Evolutionary conservation across 441 rosid genomes (phyloP).

Genomic region (Theobroma grandiflorum): DNA sequence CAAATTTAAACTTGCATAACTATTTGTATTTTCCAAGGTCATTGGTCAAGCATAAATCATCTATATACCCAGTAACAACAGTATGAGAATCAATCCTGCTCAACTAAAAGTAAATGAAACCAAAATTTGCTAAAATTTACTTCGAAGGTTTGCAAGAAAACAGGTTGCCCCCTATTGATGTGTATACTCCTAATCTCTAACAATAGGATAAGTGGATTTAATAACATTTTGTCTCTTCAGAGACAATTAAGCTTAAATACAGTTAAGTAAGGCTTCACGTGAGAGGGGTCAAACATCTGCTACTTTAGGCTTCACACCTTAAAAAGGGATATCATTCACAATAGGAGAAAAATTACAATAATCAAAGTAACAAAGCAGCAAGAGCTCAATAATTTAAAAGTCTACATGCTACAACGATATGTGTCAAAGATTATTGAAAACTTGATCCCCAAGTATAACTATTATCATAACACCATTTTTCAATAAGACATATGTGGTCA

Average conservation of each 20-base stretch:
- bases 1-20: neutral
- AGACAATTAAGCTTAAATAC: neutral
- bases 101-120: neutral
- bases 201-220: neutral
- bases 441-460: neutral
- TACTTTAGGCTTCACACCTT: constrained; percentile 6
- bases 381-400: neutral
- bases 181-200: neutral
- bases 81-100: neutral
- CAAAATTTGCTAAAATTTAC: neutral
- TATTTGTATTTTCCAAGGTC: neutral
- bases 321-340: neutral
- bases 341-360: neutral
- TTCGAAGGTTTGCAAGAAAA: neutral
- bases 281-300: neutral
- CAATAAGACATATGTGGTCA: neutral
- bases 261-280: neutral
- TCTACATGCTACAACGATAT: neutral
- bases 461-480: neutral
- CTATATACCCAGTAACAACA: neutral
- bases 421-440: constrained; percentile 6
- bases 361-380: neutral
- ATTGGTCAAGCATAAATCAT: neutral
- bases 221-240: neutral
- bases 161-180: neutral